Percentiles rank a stretch among this genome's conserved stretches.
Conservation (phyloP, 768 basidiomycete genomes). For the Lentinus brumalis region DNA sequence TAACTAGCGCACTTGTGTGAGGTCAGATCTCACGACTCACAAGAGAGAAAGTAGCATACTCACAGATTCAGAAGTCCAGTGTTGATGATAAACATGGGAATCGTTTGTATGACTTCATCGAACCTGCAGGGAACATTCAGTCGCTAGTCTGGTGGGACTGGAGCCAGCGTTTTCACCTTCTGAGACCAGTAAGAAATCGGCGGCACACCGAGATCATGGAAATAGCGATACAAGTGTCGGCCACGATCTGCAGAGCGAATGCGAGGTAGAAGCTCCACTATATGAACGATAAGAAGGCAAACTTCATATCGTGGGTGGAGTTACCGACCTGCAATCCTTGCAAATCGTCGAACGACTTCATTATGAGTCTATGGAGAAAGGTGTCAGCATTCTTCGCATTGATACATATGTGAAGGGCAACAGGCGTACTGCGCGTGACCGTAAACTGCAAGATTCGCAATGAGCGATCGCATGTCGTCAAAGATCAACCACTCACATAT, state of each 20-base stretch:
- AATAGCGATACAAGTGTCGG: background rate
- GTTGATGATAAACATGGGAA: conserved; percentile 6
- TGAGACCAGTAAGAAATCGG: conserved; percentile 5
- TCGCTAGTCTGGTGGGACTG: too few species aligned
- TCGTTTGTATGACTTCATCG: conserved; percentile 2
- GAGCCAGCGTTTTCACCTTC: background rate
- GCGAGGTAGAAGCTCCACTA: conserved; percentile 9
- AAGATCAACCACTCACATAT: too few species aligned
- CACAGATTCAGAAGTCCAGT: conserved; percentile 3
- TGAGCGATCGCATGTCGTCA: too few species aligned
- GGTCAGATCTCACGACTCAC: background rate
- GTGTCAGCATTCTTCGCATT: too few species aligned
- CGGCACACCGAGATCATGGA: conserved; percentile 1
- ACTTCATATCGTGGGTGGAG: too few species aligned
- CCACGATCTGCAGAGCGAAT: conserved; percentile 4
- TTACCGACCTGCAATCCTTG: background rate
- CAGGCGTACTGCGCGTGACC: too few species aligned
- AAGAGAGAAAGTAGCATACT: background rate
- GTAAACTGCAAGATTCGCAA: too few species aligned
- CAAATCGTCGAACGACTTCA: background rate
- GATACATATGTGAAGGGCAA: too few species aligned
- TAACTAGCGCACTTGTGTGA: background rate
- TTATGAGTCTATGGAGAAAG: background rate
- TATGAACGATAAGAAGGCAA: background rate
- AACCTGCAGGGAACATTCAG: background rate